Conservation (phyloP, 2,329 filamentous ascomycete species). For the Pestalotiopsis sp. region DNA sequence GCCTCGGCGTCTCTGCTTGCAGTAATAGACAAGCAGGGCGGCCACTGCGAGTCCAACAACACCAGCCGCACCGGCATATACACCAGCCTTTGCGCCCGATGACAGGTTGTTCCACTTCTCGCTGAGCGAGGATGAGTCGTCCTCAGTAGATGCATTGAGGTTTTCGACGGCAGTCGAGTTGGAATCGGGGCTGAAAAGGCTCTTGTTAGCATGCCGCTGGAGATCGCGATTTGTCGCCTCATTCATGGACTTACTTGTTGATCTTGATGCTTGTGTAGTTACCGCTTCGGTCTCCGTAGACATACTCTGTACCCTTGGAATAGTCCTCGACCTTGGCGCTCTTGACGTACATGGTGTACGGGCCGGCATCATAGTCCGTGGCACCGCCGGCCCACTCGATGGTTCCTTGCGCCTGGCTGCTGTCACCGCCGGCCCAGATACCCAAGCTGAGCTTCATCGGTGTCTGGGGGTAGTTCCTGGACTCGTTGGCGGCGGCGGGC, state of each 20-base stretch:
- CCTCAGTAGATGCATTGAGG: conserved; percentile 39
- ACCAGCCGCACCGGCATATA: conserved; percentile 53
- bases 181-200: conserved; percentile 42
- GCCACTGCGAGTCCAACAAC: conserved; percentile 38
- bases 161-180: conserved; percentile 58
- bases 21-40: conserved; percentile 53
- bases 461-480: conserved; percentile 72
- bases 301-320: conserved; percentile 66
- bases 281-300: conserved; percentile 64
- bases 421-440: conserved; percentile 67
- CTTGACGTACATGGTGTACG: conserved; percentile 77
- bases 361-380: conserved; percentile 67
- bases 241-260: conserved; percentile 45
- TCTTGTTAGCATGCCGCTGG: background rate
- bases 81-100: conserved; percentile 49
- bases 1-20: conserved; percentile 57
- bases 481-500: conserved; percentile 62
- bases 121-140: conserved; percentile 40
- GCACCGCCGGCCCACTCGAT: conserved; percentile 72
- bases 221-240: background rate
- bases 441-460: conserved; percentile 72
- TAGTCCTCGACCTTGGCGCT: conserved; percentile 58
- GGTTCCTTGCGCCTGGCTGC: conserved; percentile 55
- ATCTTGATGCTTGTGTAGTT: conserved; percentile 66
- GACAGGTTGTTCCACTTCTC: conserved; percentile 60